Base-by-base conservation (phyloP, 1,284 basidiomycete genomes). In the Dichomitus squalens region DNA sequence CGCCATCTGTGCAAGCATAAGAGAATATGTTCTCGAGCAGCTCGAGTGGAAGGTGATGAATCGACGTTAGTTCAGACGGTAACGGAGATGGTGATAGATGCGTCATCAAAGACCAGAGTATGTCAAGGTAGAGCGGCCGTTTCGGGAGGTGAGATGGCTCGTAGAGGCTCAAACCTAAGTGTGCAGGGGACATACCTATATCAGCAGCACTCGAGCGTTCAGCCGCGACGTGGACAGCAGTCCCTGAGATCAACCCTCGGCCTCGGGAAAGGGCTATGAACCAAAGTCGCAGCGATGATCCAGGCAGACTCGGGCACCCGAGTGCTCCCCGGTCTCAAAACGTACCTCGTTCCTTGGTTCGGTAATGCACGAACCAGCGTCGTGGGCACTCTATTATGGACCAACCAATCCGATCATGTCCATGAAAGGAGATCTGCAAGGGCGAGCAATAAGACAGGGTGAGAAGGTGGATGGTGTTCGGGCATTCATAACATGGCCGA, bases 1-100 rank as follows among this genome's bases (percentile, higher is more conserved):
- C 58, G n/a, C 58, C 56, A 29, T 60, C 58, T 2, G 50, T 53
- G 16, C 58, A 63, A 1, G 58, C 58, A 16, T 50, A 41, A 14
- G 47, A 39, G 53, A 57, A 52, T 34, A 58, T 58, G 12, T 11
- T 49, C 33, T 34, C 46, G 7, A 58, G 33, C 2, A 63, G 12
- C 35, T 63, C 55, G n/a, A 49, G 20, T 3, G 61, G 49, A 8
- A 59, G 53, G 14, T 36, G 36, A 2, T 46, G 18, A 21, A 55
- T 50, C 8, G 44, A 40, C 1, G 53, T 18, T 18, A n/a, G n/a
- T n/a, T n/a, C n/a, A n/a, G 46, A 4, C 3, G 14, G 23, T 21
- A 25, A 31, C 18, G 38, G n/a, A 23, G 36, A 12, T 25, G 41
- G 34, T 4, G 33, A 21, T 46, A 31, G 18, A 34, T 25, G 27